Conservation (phyloP, 805 yeast species). For the Metschnikowia santaceciliae region DNA sequence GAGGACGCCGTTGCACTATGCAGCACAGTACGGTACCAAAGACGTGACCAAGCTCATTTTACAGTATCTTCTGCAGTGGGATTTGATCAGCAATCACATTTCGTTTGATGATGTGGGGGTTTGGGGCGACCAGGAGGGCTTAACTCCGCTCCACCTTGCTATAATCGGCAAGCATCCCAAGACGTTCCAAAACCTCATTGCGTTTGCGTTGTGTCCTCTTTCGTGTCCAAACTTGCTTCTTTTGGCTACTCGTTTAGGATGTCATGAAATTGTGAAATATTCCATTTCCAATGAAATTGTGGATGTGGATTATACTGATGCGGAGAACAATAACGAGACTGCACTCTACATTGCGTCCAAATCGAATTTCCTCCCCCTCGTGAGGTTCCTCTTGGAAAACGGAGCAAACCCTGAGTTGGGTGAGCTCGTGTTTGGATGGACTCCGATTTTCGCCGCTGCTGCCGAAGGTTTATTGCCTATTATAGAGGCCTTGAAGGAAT, state of each 20-base stretch:
- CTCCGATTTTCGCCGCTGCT: constrained; percentile 87
- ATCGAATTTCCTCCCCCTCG: constrained; percentile 51
- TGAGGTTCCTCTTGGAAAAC: constrained; percentile 48
- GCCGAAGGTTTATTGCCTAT: constrained; percentile 71
- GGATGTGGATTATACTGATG: constrained; percentile 59
- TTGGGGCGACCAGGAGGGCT: constrained; percentile 78
- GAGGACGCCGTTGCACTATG: constrained; percentile 86
- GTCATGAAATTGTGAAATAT: constrained; percentile 50
- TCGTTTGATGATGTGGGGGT: constrained; percentile 52
- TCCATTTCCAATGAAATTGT: constrained; percentile 56
- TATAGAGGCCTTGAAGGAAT: constrained; percentile 49
- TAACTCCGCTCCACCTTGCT: constrained; percentile 81
- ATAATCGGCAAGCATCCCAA: constrained; percentile 78
- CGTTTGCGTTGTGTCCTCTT: constrained; percentile 34
- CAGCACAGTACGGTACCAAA: constrained; percentile 80
- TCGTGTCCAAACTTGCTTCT: constrained; percentile 56
- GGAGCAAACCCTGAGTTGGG: constrained; percentile 74
- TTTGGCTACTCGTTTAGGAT: constrained; percentile 65
- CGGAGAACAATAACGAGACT: constrained; percentile 61
- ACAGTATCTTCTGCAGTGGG: constrained; percentile 55
- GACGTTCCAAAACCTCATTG: constrained; percentile 60
- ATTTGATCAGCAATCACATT: constrained; percentile 42
- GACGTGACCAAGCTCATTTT: constrained; percentile 58
- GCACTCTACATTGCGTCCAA: constrained; percentile 80
- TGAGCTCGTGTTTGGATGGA: constrained; percentile 86